Conservation (phyloP, 495 filamentous ascomycete genomes). For the Aeminium ludgeri region DNA sequence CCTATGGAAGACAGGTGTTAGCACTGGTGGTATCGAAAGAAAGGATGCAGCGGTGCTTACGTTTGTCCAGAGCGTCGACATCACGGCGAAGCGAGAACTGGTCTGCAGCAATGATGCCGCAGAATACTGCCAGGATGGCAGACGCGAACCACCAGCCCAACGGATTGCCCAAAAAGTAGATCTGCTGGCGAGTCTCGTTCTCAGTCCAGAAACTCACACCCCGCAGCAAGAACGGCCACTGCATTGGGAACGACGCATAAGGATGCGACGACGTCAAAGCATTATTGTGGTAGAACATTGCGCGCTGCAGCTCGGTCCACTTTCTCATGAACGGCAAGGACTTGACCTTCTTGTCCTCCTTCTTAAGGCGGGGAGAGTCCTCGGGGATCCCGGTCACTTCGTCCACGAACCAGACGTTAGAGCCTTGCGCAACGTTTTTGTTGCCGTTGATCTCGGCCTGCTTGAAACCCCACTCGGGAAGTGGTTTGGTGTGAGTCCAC, state of each 20-base stretch:
- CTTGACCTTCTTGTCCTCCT: slow-evolving; percentile 61
- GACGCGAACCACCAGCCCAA: slow-evolving; percentile 95
- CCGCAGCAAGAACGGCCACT: slow-evolving; percentile 92
- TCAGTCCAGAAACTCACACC: slow-evolving; percentile 99
- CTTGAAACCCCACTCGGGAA: slow-evolving; percentile 92
- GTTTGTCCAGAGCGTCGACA: slow-evolving; percentile 80
- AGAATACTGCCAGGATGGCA: slow-evolving; percentile 81
- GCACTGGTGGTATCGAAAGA: slow-evolving; percentile 4
- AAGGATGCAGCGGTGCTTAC: slow-evolving; percentile 39
- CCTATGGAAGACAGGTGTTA: slow-evolving; percentile 30
- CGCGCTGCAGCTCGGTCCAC: slow-evolving; percentile 89
- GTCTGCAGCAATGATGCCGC: slow-evolving; percentile 79
- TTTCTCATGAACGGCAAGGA: slow-evolving; percentile 75
- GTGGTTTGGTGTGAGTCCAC: slow-evolving; percentile 90
- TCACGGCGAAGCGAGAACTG: slow-evolving; percentile 84
- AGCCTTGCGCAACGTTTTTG: slow-evolving; percentile 79
- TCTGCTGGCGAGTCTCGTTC: slow-evolving; percentile 87
- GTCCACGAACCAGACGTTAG: slow-evolving; percentile 89
- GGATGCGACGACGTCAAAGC: slow-evolving; percentile 92
- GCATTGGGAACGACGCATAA: slow-evolving; percentile 84
- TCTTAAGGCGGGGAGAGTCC: slow-evolving; percentile 50
- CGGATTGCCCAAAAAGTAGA: slow-evolving; percentile 96
- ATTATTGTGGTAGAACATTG: slow-evolving; percentile 99
- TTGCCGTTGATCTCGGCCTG: slow-evolving; percentile 99
- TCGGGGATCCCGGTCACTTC: slow-evolving; percentile 64